Evolutionary conservation across 805 yeast species (phyloP), one percentile per base, ranked within the genome.

Genomic region (Saccharomycopsis fermentans): DNA sequence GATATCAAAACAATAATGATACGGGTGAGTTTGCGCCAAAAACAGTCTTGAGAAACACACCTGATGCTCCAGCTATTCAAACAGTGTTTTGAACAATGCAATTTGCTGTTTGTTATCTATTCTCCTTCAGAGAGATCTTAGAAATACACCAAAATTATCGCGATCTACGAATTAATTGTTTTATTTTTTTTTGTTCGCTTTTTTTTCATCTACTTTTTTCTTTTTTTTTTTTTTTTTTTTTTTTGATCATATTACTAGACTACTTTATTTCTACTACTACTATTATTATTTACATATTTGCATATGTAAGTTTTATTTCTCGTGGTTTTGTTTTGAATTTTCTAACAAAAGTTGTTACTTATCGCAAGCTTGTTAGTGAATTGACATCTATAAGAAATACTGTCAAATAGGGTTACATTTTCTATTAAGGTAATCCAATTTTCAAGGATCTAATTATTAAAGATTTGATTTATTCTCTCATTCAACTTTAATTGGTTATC

Each of bases 1-100:
- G 90, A 76, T 65, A 70, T 39, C 88, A 83, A 65, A 73, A 78
- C 52, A 82, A 83, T 63, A 83, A 85, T 65, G 90, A 85, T 65
- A 84, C 90, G 0, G 90, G 90, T 0, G 52, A 43, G 8, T 39
- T 39, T 27, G 61, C 61, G 19, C 62, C 62, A 39, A 34, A 43
- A 35, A 26, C 54, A 19, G 52, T 55, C 65, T 78, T 76, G 72
- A 77, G 80, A 56, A 68, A 70, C 5, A 81, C 88, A 35, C 81
- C 83, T 63, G 71, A 77, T 4, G 67, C 79, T 63, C 69, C 74
- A 59, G 73, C 80, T 48, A 82, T 81, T 77, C 76, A 85, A 37
- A 81, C 87, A 48, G 82, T 76, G 51, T 51, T 39, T 35, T 58
- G 36, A 51, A 17, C n/a, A 21, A 24, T 35, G 12, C n/a, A n/a